Conservation (phyloP, 768 basidiomycete species). For the Termitomyces titanicus region DNA sequence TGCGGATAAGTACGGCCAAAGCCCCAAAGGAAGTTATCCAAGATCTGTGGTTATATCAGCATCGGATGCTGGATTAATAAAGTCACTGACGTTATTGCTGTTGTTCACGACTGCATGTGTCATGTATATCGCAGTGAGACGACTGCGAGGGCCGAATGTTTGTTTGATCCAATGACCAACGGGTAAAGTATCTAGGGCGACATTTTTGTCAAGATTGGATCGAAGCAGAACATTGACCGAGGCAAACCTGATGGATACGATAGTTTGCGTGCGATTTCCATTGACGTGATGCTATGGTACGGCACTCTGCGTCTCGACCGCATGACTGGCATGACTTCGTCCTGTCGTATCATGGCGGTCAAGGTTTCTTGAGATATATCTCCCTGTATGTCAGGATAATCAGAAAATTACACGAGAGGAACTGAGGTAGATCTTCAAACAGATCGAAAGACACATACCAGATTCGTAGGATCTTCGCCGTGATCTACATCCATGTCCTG, state of each 20-base stretch:
- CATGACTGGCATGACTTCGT: slow-evolving; percentile 54
- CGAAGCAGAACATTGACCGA: not conserved
- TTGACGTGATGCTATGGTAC: slow-evolving; percentile 34
- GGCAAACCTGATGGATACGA: slow-evolving; percentile 57
- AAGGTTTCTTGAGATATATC: slow-evolving; percentile 69
- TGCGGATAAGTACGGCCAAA: slow-evolving; percentile 17
- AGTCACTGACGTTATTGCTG: slow-evolving; percentile 38
- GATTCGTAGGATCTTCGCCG: not conserved
- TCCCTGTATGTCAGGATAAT: slow-evolving; percentile 41
- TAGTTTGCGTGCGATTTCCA: slow-evolving; percentile 41
- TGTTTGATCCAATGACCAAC: slow-evolving; percentile 61
- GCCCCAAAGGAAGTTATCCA: slow-evolving; percentile 40
- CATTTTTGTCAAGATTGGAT: not conserved
- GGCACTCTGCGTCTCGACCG: slow-evolving; percentile 57
- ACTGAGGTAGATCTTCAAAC: not conserved
- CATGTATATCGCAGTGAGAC: slow-evolving; percentile 64
- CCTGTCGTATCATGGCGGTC: slow-evolving; percentile 69
- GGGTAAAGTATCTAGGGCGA: slow-evolving; percentile 43
- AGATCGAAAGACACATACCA: slow-evolving; percentile 12
- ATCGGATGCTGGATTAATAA: not conserved
- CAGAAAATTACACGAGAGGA: not conserved
- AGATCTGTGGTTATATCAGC: slow-evolving; percentile 32
- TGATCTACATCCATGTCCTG: not conserved
- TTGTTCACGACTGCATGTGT: slow-evolving; percentile 72
- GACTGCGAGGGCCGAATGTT: slow-evolving; percentile 52